These are phyloP conservation scores for Mucor circinelloides DNA, from an alignment of 371 early-diverging fungal genomes.

Conservation along the genomic window DNA sequence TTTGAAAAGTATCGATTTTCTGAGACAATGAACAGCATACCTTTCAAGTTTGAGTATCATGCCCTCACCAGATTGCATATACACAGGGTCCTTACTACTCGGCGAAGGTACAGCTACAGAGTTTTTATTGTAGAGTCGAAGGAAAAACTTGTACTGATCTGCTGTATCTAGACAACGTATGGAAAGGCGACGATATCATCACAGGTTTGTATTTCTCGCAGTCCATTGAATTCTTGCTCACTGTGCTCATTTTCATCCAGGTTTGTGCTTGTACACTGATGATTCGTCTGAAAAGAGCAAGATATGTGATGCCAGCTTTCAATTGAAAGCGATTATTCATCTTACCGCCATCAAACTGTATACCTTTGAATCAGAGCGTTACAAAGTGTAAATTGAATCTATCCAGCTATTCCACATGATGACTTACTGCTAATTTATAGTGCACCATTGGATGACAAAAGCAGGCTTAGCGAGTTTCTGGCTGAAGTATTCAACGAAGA, in stretches of 20 bases:
- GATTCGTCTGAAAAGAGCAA: not conserved
- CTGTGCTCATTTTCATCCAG: not conserved
- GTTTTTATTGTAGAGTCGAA: not conserved
- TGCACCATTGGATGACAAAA: not conserved
- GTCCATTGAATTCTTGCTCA: not conserved
- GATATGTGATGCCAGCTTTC: not conserved
- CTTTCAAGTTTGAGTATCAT: not conserved
- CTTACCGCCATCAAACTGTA: constrained; percentile 7
- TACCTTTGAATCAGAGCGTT: not conserved
- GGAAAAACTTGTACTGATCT: not conserved
- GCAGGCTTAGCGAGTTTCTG: not conserved
- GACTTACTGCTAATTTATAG: not conserved
- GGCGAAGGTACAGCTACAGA: constrained; percentile 6
- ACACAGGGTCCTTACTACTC: constrained; percentile 2
- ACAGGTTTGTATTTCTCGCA: not conserved
- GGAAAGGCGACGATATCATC: not conserved
- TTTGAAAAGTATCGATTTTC: not conserved
- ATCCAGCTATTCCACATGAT: not conserved
- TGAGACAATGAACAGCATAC: not conserved
- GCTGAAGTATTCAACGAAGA: constrained; percentile 5
- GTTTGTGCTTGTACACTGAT: constrained; percentile 5
- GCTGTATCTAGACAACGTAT: not conserved
- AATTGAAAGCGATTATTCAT: not conserved
- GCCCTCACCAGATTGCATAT: constrained; percentile 1
- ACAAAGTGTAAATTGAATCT: not conserved